A percentile compares a stretch with the other conserved stretches of the same genome.
phyloP scores from a whole-genome alignment of 2,329 filamentous ascomycete genomes.

The Periconia macrospinosa region DNA sequence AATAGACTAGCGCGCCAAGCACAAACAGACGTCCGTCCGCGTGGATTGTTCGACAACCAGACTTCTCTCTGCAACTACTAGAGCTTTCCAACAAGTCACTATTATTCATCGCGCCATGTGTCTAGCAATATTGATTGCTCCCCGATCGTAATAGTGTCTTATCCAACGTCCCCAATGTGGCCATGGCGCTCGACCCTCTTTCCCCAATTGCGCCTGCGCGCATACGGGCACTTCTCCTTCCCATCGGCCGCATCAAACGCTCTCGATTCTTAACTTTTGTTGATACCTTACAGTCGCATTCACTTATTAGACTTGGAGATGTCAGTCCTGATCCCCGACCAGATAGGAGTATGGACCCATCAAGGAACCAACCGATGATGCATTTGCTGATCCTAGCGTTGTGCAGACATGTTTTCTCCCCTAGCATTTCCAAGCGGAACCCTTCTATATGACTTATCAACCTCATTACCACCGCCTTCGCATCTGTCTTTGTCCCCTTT shows the following conservation, averaged over 20 bases:
- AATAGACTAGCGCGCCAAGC: conserved; percentile 11
- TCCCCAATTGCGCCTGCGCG: conserved; percentile 89
- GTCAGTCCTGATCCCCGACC: conserved; percentile 82
- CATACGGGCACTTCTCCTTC: conserved; percentile 84
- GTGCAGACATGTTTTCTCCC: conserved; percentile 87
- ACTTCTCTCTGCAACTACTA: conserved; percentile 13
- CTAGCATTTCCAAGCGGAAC: conserved; percentile 82
- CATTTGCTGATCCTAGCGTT: conserved; percentile 37
- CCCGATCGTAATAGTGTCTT: conserved; percentile 15
- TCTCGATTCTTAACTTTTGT: conserved; percentile 80
- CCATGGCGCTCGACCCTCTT: conserved; percentile 85
- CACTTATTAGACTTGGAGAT: conserved; percentile 82
- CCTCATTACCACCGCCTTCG: conserved; percentile 75
- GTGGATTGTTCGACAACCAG: conserved; percentile 14
- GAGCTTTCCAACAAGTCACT: conserved; percentile 17
- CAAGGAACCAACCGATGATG: conserved; percentile 15
- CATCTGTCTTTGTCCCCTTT: conserved; percentile 83
- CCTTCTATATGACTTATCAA: conserved; percentile 85
- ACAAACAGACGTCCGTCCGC: conserved; percentile 15
- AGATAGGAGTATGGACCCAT: conserved; percentile 71
- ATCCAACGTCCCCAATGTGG: conserved; percentile 50
- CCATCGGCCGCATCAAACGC: conserved; percentile 81
- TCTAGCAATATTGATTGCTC: conserved; percentile 13
- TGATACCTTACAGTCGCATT: conserved; percentile 74
- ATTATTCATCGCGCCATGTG: conserved; percentile 18